Conservation (phyloP, 768 basidiomycete genomes). For the Naganishia vishniacii region DNA sequence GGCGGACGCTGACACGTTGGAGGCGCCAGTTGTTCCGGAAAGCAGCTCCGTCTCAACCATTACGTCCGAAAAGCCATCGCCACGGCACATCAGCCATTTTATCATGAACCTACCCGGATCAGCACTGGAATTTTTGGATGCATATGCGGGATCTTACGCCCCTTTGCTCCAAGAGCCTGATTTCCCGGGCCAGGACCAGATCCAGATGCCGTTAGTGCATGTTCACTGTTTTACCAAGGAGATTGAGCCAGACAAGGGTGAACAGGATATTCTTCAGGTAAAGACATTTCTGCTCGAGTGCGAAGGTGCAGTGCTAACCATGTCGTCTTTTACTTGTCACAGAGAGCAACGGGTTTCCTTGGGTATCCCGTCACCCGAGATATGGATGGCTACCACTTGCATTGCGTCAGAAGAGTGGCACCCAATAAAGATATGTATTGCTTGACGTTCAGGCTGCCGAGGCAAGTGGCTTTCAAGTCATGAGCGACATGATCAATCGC, state of each 20-base stretch:
- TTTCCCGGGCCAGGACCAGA: constrained; percentile 52
- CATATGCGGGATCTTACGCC: constrained; percentile 69
- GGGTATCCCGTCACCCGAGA: constrained; percentile 54
- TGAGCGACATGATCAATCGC: background rate
- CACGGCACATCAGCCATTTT: constrained; percentile 66
- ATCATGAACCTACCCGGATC: constrained; percentile 98
- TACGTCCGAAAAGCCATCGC: constrained; percentile 16
- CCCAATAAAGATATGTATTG: constrained; percentile 98
- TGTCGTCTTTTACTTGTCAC: constrained; percentile 1
- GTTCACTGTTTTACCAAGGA: constrained; percentile 95
- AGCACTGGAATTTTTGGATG: constrained; percentile 81
- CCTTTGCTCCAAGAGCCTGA: constrained; percentile 48
- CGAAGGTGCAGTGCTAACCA: background rate
- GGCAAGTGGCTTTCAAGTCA: constrained; percentile 49
- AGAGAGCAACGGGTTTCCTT: constrained; percentile 70
- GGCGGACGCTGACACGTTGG: constrained; percentile 47
- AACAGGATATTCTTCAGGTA: constrained; percentile 74
- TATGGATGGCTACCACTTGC: constrained; percentile 50
- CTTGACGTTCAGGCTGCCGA: constrained; percentile 73
- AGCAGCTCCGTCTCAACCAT: background rate
- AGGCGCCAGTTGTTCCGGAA: background rate
- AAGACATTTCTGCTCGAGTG: constrained; percentile 36
- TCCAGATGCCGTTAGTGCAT: constrained; percentile 78
- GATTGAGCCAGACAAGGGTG: constrained; percentile 61
- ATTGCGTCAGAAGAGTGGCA: constrained; percentile 84